phyloP scores from a whole-genome alignment of 2,329 filamentous ascomycete genomes.

The Botryotinia globosa region DNA sequence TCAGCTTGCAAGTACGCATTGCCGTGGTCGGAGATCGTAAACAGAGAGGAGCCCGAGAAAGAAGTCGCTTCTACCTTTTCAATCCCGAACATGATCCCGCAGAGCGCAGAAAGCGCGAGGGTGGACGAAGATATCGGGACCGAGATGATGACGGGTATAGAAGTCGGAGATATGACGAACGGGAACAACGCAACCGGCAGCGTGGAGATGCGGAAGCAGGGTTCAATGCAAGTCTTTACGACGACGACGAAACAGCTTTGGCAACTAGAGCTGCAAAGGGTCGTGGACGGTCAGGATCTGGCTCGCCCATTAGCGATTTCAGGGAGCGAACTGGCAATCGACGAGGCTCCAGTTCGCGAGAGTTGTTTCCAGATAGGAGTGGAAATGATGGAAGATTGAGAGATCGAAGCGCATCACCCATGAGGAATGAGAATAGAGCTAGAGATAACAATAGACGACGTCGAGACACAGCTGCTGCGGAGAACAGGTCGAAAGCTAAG shows the following conservation, averaged over 20 bases:
- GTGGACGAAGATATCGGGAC: constrained; percentile 60
- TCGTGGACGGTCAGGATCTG: constrained; percentile 36
- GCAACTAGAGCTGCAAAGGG: constrained; percentile 37
- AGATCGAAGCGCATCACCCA: constrained; percentile 39
- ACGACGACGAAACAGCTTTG: constrained; percentile 55
- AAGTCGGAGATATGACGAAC: constrained; percentile 45
- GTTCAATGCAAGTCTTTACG: constrained; percentile 80
- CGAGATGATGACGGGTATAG: constrained; percentile 48
- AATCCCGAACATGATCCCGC: constrained; percentile 86
- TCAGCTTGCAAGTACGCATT: constrained; percentile 68
- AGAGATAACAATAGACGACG: constrained; percentile 36
- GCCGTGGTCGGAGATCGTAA: constrained; percentile 78
- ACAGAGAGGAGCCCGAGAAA: constrained; percentile 69
- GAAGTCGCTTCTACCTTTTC: constrained; percentile 88
- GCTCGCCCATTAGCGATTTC: constrained; percentile 37
- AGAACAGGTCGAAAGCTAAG: constrained; percentile 47
- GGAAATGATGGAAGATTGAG: constrained; percentile 36
- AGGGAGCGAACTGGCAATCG: constrained; percentile 24
- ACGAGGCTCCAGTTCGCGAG: constrained; percentile 43
- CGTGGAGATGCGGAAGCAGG: constrained; percentile 52
- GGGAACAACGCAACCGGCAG: constrained; percentile 41
- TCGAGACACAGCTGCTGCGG: constrained; percentile 31
- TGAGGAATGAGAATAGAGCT: constrained; percentile 41
- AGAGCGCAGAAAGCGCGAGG: constrained; percentile 61
- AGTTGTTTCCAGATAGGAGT: constrained; percentile 56